Evolutionary conservation across 257 asterid species (phyloP), one percentile per base, ranked within the genome.

Genomic region (Solanum arcanum): DNA sequence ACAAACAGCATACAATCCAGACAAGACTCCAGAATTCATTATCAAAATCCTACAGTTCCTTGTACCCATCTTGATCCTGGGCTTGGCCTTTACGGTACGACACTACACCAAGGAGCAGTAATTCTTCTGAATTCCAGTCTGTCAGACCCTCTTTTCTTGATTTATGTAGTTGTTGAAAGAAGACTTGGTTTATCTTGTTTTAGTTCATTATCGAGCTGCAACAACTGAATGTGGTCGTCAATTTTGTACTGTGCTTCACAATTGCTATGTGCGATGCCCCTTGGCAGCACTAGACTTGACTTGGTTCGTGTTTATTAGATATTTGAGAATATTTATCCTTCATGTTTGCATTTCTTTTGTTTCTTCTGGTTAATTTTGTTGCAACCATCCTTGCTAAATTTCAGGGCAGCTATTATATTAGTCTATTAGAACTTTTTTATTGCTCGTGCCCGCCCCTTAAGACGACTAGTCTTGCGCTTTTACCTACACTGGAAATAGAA

Each of bases 101-200:
- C 88, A 91, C 85, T 96, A 93, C 94, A 95, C 97, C 92, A 96
- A 93, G 89, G 97, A 96, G 92, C 92, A 91, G 87, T 90, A 90
- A 89, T 49, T 9, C 56, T 68, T 41, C 20, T 18, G 88, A 83
- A 52, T 11, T 73, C n/a, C 73, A 60, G 46, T 68, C 83, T 85
- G 46, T 87, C 83, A 7, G 88, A 68, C 35, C 88, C 7, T 73
- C n/a, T 80, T 73, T 1, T 41, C 56, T 86, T 86, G 14, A 87
- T 80, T 86, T 86, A 81, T 83, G 74, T 87, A 46, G 91, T 52
- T 87, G 91, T 44, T 88, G 84, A 88, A 49, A 41, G 88, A 86
- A 66, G 29, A 31, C 33, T 82, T 82, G 68, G 31, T 59, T 47
- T 31, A 52, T 56, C 35, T 44, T 72, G 83, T 72, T 86, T 86